Percentiles rank a stretch among this genome's conserved stretches.
Conservation (phyloP, 176 grass and related monocot genomes). For the Zoysia pacifica region DNA sequence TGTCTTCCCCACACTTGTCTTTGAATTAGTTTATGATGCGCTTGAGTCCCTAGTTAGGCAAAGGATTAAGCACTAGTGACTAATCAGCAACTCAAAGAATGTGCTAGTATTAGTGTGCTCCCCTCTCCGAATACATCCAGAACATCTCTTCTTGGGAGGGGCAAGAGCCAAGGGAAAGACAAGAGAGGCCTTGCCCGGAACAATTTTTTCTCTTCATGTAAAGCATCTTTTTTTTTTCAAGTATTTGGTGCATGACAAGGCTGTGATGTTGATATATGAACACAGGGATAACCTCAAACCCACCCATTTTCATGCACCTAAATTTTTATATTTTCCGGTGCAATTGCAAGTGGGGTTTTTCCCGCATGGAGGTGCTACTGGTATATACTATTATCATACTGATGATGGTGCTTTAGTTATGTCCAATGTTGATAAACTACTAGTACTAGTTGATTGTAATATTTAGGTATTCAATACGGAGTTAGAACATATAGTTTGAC, state of each 20-base stretch:
- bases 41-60: conserved; percentile 35
- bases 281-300: conserved; percentile 54
- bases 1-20: conserved; percentile 9
- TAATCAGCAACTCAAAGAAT: conserved; percentile 18
- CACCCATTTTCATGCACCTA: conserved; percentile 44
- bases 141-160: neutral
- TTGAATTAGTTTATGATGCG: conserved; percentile 18
- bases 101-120: conserved; percentile 25
- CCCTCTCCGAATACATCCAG: conserved; percentile 2
- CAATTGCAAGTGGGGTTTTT: conserved; percentile 15
- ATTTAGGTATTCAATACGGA: conserved; percentile 23
- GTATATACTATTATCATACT: conserved; percentile 15
- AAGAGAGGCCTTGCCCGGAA: conserved; percentile 1
- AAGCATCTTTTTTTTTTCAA: conserved; percentile 25
- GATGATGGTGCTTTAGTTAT: conserved; percentile 41
- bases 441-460: conserved; percentile 22
- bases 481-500: conserved; percentile 40
- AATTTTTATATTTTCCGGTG: neutral
- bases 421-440: conserved; percentile 24
- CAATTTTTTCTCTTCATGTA: conserved; percentile 18
- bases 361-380: neutral
- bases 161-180: neutral
- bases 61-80: conserved; percentile 46
- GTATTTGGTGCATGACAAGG: conserved; percentile 65
- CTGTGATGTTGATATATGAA: conserved; percentile 56